Evolutionary conservation across 176 grass and related monocot species (phyloP), one percentile per base, ranked within the genome.

Genomic region (Dendrocalamus sinicus): DNA sequence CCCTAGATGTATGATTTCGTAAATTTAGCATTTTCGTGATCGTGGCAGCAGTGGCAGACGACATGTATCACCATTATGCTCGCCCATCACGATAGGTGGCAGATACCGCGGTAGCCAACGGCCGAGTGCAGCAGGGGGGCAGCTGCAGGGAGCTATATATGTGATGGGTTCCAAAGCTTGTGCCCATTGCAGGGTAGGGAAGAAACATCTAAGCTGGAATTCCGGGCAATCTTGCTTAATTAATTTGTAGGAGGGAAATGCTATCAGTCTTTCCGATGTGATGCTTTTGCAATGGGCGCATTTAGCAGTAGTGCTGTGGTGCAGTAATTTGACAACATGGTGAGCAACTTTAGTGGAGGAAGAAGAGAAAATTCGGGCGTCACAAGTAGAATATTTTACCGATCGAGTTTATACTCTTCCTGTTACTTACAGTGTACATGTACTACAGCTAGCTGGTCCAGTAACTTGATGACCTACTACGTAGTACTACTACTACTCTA

Each of bases 1-100:
- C 3, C 3, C 2, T 35, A 0, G 35, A 35, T 0, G 35, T 0
- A 35, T 35, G 0, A 3, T 35, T 35, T 35, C 4, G 35, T 2
- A 35, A 35, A 35, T 35, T 35, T 35, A 35, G 32, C 32, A 1
- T 35, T 3, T 35, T 35, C 3, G 32, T 35, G 32, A 35, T 3
- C 32, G 1, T 3, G 32, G 32, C 1, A 35, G 3, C 32, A 35
- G 3, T 35, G 35, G 35, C 2, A 35, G 3, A 4, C 2, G 3
- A 35, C 35, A 35, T 35, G 35, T 35, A 3, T 4, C 4, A 35
- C 35, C 35, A 4, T 4, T 0, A 35, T 4, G 35, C 2, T 35
- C 35, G 35, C 35, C 3, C 2, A 35, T 35, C 35, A 4, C 2
- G 35, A 1, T 35, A 35, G 32, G 3, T 35, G 35, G 35, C 35